Evolutionary conservation across 164 flowering plant genomes (phyloP).

Genomic region (Liquidambar formosana): DNA sequence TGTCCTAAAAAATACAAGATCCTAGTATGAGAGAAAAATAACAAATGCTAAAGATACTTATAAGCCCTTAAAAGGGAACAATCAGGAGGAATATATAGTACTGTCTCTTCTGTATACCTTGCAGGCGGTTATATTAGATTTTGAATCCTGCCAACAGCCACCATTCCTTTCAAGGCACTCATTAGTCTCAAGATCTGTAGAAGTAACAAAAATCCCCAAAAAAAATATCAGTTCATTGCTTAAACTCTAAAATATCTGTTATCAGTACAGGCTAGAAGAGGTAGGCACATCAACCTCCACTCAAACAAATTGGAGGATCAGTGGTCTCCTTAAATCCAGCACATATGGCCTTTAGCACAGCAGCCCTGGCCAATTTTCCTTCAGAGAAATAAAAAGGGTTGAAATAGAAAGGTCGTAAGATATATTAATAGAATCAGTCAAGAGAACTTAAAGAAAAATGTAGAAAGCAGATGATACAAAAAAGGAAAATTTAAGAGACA

Average conservation of each 20-base stretch:
- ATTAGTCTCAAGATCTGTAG: conserved; percentile 78
- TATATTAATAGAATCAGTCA: no score
- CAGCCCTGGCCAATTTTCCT: conserved; percentile 85
- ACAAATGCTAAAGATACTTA: background rate
- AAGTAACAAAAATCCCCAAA: background rate
- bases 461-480: no score
- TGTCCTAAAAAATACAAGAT: conserved; percentile 51
- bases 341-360: conserved; percentile 83
- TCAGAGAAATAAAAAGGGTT: conserved; percentile 21
- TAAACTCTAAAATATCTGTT: background rate
- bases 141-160: conserved; percentile 75
- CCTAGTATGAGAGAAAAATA: background rate
- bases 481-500: no score
- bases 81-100: background rate
- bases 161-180: conserved; percentile 84
- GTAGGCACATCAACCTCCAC: conserved; percentile 36
- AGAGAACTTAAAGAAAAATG: no score
- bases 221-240: background rate
- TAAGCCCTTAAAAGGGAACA: background rate
- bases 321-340: conserved; percentile 83
- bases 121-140: conserved; percentile 70
- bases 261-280: background rate
- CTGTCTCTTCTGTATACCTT: conserved; percentile 45
- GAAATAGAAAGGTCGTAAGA: no score
- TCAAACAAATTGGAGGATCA: conserved; percentile 55